Evolutionary conservation across 192 early-diverging fungal species (phyloP), one percentile per base, ranked within the genome.

Genomic region (Dimargaris verticillata): DNA sequence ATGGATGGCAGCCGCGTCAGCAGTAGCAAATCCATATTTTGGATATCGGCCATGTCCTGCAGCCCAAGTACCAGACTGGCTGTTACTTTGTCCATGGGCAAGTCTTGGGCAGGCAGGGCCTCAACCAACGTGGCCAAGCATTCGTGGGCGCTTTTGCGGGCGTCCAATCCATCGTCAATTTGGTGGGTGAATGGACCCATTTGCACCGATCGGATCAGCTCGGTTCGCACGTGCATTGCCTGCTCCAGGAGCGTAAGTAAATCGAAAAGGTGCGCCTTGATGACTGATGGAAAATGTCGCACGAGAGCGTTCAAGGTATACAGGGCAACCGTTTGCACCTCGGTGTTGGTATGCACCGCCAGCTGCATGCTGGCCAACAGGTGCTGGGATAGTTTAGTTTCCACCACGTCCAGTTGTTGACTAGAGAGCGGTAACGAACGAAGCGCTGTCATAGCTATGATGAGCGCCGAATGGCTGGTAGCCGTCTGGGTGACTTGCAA

Each of bases 121-220:
- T 26, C 49, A 10, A 51, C 49, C 26, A 51, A n/a, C 10, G 20
- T 51, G 49, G 11, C 11, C 49, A 51, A 18, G 49, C 26, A 25
- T 10, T 60, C 59, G 20, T 44, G 18, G 7, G 59, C 61, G 20
- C 57, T n/a, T 70, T 81, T 81, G 52, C 81, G 59, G 25, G 73
- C 68, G 17, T 83, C 81, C 54, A 83, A 60, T 42, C 81, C 81
- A 26, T 77, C 74, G 63, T 83, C 81, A 12, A 83, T 73, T 51
- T 64, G 63, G 69, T 83, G 78, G 69, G 81, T 79, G 72, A 81
- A 83, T 3, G 81, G 81, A 10, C 82, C 82, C 80, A 84, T 82
- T 43, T 80, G 75, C 33, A 84, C 80, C 28, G 69, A 66, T 45
- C 66, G 69, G 48, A 84, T 77, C 28, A 84, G 68, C 3, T 72